A percentile compares a stretch with the other conserved stretches of the same genome.
phyloP scores from a whole-genome alignment of 2,329 filamentous ascomycete genomes.

The Lachnellula suecica region DNA sequence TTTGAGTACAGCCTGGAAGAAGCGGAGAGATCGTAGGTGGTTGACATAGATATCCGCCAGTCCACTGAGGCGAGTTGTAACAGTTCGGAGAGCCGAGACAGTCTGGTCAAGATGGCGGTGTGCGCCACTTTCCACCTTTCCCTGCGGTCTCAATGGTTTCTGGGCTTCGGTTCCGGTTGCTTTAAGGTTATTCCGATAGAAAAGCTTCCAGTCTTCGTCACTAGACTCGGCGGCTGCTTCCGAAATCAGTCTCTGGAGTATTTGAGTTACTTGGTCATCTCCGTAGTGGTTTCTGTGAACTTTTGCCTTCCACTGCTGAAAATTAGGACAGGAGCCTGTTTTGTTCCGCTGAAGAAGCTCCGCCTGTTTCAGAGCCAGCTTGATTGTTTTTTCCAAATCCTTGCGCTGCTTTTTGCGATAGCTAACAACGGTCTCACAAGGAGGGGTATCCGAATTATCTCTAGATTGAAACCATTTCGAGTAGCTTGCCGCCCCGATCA shows the following conservation, averaged over 20 bases:
- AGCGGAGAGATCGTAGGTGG: not conserved
- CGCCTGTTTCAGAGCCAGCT: not conserved
- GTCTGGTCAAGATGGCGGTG: not conserved
- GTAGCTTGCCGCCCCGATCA: not conserved
- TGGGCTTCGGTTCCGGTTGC: not conserved
- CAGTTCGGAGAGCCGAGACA: not conserved
- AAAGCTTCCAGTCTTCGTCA: constrained; percentile 32
- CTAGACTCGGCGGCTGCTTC: constrained; percentile 18
- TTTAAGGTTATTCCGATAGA: constrained; percentile 24
- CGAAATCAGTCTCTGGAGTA: not conserved
- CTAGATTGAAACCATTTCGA: too few relatives aligned
- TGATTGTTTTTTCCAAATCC: not conserved
- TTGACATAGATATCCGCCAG: not conserved
- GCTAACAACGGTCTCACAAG: too few relatives aligned
- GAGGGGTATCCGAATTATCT: too few relatives aligned
- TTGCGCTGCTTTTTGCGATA: not conserved
- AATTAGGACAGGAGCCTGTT: constrained; percentile 1
- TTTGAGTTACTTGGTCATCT: constrained; percentile 4
- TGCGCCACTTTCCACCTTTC: not conserved
- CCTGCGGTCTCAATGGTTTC: not conserved
- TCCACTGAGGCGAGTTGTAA: not conserved
- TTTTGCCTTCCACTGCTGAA: constrained; percentile 3
- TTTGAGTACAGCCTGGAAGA: not conserved
- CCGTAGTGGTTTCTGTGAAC: constrained; percentile 2
- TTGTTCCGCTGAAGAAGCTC: not conserved